Evolutionary conservation across 2,329 filamentous ascomycete genomes (phyloP).

Genomic region (Curvularia hawaiiensis): DNA sequence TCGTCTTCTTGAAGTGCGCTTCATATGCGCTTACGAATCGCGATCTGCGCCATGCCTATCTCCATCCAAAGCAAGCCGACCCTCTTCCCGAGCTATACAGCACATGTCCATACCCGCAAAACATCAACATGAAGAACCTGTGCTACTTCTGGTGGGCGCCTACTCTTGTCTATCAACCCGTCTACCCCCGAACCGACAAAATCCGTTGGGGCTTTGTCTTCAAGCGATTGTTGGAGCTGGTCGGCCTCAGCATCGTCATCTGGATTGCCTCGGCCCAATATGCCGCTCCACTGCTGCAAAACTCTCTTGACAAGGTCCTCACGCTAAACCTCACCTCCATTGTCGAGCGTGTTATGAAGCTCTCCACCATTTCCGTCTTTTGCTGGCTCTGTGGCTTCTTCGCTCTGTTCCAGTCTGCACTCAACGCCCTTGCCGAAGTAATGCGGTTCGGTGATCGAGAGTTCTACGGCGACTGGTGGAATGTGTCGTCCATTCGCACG

Average conservation of each 20-base stretch:
- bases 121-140: slow-evolving; percentile 87
- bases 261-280: slow-evolving; percentile 97
- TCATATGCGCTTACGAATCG: slow-evolving; percentile 97
- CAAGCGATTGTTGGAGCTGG: slow-evolving; percentile 80
- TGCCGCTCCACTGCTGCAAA: slow-evolving; percentile 84
- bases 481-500: slow-evolving; percentile 73
- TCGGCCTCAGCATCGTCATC: slow-evolving; percentile 82
- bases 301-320: slow-evolving; percentile 87
- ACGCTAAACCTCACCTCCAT: slow-evolving; percentile 81
- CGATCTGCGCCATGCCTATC: slow-evolving; percentile 87
- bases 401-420: slow-evolving; percentile 87
- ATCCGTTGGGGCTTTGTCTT: slow-evolving; percentile 88
- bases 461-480: slow-evolving; percentile 99
- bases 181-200: slow-evolving; percentile 82
- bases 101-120: slow-evolving; percentile 83
- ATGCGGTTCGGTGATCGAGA: slow-evolving; percentile 89
- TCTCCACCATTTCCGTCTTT: slow-evolving; percentile 91
- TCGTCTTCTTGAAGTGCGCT: slow-evolving; percentile 94
- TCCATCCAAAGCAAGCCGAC: slow-evolving; percentile 75
- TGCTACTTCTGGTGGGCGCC: slow-evolving; percentile 98
- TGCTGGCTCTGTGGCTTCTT: slow-evolving; percentile 99
- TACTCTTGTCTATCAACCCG: slow-evolving; percentile 94
- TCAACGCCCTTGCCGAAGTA: slow-evolving; percentile 91
- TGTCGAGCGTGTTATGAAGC: slow-evolving; percentile 86
- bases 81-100: slow-evolving; percentile 81